Percentiles rank a stretch among this genome's conserved stretches.
Conservation (phyloP, 2,329 filamentous ascomycete species). For the Penicillium frequentans region DNA sequence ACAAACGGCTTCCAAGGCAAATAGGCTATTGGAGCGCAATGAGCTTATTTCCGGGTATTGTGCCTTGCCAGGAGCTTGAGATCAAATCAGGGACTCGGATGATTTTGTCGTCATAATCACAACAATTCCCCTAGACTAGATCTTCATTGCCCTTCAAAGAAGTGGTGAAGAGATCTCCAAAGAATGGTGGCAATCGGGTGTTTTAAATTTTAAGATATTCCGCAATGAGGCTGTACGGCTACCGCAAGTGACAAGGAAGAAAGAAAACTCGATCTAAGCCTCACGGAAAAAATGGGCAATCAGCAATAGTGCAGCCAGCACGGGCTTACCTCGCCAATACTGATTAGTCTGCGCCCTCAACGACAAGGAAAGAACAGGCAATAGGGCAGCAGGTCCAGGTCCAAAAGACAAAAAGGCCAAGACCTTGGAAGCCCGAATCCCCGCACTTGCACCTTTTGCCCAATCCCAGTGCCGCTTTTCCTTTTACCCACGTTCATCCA, state of each 20-base stretch:
- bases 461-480: no score
- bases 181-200: neutral
- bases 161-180: neutral
- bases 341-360: slow-evolving; percentile 6
- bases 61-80: neutral
- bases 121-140: neutral
- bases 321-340: neutral
- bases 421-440: neutral
- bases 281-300: slow-evolving; percentile 1
- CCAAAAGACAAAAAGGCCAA: neutral
- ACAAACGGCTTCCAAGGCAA: neutral
- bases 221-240: no score
- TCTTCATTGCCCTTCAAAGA: neutral
- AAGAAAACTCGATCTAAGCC: slow-evolving; percentile 3
- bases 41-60: neutral
- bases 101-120: neutral
- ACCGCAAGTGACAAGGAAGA: neutral
- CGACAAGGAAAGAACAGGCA: neutral
- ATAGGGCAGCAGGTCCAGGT: neutral
- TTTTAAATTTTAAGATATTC: neutral
- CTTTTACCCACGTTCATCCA: neutral
- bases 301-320: neutral
- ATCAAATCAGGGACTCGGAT: neutral
- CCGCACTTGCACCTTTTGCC: no score
- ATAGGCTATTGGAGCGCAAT: neutral